Evolutionary conservation across 768 basidiomycete genomes (phyloP).

Genomic region (Tubosaeta sp.): DNA sequence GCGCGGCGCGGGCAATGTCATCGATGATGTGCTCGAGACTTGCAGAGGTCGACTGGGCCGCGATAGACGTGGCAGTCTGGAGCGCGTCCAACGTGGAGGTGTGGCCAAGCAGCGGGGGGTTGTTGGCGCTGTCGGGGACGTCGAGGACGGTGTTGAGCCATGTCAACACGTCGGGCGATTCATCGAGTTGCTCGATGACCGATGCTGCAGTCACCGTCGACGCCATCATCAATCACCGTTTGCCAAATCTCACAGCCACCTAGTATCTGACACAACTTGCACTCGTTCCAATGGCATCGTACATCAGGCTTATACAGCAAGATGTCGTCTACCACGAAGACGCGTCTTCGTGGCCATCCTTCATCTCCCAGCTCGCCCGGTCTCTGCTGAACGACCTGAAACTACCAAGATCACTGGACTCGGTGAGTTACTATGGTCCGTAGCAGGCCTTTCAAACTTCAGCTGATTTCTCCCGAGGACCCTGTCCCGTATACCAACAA

Average conservation of each 20-base stretch:
- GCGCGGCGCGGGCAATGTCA: constrained; percentile 87
- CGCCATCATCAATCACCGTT: constrained; percentile 12
- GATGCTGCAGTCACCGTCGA: constrained; percentile 33
- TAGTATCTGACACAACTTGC: too few relatives aligned
- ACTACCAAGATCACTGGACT: constrained; percentile 1
- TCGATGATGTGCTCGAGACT: constrained; percentile 86
- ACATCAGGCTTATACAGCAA: neutral
- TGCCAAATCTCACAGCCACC: too few relatives aligned
- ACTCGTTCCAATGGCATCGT: neutral
- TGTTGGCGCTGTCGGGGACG: constrained; percentile 32
- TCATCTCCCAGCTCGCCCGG: neutral
- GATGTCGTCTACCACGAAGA: neutral
- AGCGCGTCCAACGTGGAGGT: constrained; percentile 74
- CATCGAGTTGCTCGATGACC: constrained; percentile 51
- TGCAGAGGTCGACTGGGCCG: constrained; percentile 83
- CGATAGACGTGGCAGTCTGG: constrained; percentile 76
- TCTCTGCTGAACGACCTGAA: neutral
- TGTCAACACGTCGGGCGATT: constrained; percentile 55
- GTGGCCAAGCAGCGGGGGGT: constrained; percentile 38
- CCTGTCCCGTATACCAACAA: neutral
- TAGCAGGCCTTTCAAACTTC: too few relatives aligned
- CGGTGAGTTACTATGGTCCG: neutral
- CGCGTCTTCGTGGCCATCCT: neutral
- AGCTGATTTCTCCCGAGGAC: neutral
- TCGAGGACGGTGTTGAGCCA: constrained; percentile 68